Base-by-base conservation (phyloP, 2,329 filamentous ascomycete genomes). In the Xylaria sp. region DNA sequence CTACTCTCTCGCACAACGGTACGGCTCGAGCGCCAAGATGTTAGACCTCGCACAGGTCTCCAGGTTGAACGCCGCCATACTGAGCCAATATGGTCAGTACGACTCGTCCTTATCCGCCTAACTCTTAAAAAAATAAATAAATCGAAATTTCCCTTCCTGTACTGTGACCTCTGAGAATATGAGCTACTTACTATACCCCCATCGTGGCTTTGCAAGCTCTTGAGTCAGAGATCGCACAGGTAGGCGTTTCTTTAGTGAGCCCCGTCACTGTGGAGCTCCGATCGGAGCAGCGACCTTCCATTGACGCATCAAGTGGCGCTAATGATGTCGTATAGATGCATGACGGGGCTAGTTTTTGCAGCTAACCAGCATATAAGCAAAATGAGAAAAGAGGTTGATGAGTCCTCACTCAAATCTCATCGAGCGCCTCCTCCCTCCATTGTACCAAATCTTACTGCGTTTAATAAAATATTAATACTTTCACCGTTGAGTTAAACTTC, bases 1-100 rank as follows among this genome's bases (percentile, higher is more conserved):
- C 80, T 82, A 93, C 92, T 95, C 92, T 86, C 92, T 82, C 31
- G 92, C 92, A 77, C 92, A 95, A 65, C 92, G 89, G 77, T 95
- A 95, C 44, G 92, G 92, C 75, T 93, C 85, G 54, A 95, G 83
- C 69, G 89, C 85, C 71, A 94, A 81, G 67, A 95, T 94, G 79
- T 94, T 95, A 49, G 90, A 85, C 72, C 92, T 86, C 45, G 91
- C 92, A 76, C 92, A 94, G 69, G 86, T 90, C 73, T 91, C 82
- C 58, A 95, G 82, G 76, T 93, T 87, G 79, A 94, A 94, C 36
- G 89, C 83, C 38, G 87, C 84, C 84, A 88, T 89, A 65, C 68
- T 76, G 31, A 66, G 45, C 13, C 47, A 45, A 44, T 29, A 13
- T 55, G 11, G 15, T 60, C 2, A 5, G 17, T 39, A 27, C 31